These are phyloP conservation scores for Suhomyces kunorum DNA, from an alignment of 1,139 yeast species.

Conservation along the genomic window DNA sequence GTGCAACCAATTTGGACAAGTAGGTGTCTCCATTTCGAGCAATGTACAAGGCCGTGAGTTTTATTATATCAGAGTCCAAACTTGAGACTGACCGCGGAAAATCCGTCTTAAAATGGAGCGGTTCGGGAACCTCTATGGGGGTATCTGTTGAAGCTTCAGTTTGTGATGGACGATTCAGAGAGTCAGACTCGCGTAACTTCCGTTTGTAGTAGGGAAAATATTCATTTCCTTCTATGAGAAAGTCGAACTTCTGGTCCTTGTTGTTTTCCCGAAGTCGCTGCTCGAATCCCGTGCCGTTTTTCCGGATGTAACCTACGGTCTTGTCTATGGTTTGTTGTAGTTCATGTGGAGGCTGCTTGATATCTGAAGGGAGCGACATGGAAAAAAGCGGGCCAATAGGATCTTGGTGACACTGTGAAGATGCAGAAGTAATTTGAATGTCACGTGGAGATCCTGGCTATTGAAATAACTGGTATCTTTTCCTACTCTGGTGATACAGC, in stretches of 20 bases:
- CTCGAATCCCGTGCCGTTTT: slow-evolving; percentile 72
- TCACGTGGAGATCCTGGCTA: too few species aligned
- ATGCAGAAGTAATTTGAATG: too few species aligned
- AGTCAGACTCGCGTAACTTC: slow-evolving; percentile 21
- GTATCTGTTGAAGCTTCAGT: neutral
- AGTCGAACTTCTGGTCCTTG: slow-evolving; percentile 59
- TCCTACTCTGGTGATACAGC: too few species aligned
- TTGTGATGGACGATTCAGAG: neutral
- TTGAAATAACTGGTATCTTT: too few species aligned
- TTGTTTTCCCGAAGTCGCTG: slow-evolving; percentile 53
- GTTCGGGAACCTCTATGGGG: slow-evolving; percentile 28
- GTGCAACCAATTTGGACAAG: slow-evolving; percentile 36
- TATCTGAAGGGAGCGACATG: neutral
- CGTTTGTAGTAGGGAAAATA: slow-evolving; percentile 60
- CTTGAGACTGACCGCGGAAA: slow-evolving; percentile 56
- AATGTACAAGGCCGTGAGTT: slow-evolving; percentile 69
- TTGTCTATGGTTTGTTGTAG: slow-evolving; percentile 54
- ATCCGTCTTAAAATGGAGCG: slow-evolving; percentile 48
- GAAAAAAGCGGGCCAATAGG: neutral
- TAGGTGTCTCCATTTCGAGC: slow-evolving; percentile 57
- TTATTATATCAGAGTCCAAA: slow-evolving; percentile 67
- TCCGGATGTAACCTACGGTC: slow-evolving; percentile 68
- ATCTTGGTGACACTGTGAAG: slow-evolving; percentile 1
- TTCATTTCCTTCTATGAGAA: slow-evolving; percentile 55
- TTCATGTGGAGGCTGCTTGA: slow-evolving; percentile 6